Conservation (phyloP, 2,329 filamentous ascomycete genomes). For the Paecilomyces formosus region DNA sequence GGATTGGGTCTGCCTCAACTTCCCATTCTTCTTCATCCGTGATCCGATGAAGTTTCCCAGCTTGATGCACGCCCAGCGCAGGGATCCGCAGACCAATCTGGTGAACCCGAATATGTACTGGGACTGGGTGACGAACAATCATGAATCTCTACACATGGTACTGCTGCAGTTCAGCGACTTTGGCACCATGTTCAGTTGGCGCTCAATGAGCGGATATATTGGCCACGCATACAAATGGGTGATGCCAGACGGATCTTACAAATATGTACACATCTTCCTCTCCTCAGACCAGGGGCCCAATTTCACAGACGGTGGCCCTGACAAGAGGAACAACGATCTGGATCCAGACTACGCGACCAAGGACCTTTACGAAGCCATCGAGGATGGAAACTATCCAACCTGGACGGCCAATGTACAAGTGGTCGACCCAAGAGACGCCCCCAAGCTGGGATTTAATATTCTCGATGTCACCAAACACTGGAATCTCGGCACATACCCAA, state of each 20-base stretch:
- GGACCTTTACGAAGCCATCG: too few relatives aligned
- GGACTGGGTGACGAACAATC: neutral
- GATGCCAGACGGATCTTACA: neutral
- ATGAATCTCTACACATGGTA: conserved; percentile 1
- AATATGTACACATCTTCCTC: too few relatives aligned
- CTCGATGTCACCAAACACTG: too few relatives aligned
- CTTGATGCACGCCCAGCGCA: conserved; percentile 1
- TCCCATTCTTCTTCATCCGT: conserved; percentile 26
- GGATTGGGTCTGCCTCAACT: conserved; percentile 61
- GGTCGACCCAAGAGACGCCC: too few relatives aligned
- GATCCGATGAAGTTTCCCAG: conserved; percentile 2
- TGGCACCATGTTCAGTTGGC: conserved; percentile 3
- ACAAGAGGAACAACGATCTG: too few relatives aligned
- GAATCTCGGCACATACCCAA: too few relatives aligned
- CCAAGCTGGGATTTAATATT: too few relatives aligned
- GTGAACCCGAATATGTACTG: conserved; percentile 2
- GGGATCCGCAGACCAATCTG: conserved; percentile 2
- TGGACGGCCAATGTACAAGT: too few relatives aligned
- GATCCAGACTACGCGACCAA: too few relatives aligned
- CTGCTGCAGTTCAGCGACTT: conserved; percentile 2
- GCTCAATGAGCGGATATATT: conserved; percentile 1
- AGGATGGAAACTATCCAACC: too few relatives aligned
- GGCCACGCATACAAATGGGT: conserved; percentile 4
- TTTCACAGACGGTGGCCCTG: too few relatives aligned
- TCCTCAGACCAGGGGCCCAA: too few relatives aligned